Evolutionary conservation across 1,284 basidiomycete genomes (phyloP), one percentile per base, ranked within the genome.

Genomic region (Apiotrichum mycotoxinovorans): DNA sequence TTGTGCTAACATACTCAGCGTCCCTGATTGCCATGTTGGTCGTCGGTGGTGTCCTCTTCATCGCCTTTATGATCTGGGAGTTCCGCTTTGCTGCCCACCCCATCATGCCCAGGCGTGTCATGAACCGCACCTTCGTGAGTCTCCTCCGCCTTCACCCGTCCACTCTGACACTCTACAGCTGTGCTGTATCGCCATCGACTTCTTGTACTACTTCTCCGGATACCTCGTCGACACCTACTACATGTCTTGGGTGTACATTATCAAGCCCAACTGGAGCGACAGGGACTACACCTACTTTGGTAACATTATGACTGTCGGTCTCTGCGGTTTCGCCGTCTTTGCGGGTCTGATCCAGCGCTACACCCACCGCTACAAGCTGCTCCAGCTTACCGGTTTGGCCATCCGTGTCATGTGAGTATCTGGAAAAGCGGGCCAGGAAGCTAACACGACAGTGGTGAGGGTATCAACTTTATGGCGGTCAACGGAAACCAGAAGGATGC

Each of bases 21-120:
- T 75, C 72, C 1, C 68, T 80, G 51, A 79, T 80, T 56, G 76
- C 78, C 53, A 73, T 79, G 71, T 67, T 76, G 46, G 67, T 68
- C 38, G 67, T 77, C 27, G 79, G 78, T 30, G 73, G 70, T 7
- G 50, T 76, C 22, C 59, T 75, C 34, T 71, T 79, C 61, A 66
- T 71, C 57, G 55, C 66, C 17, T 79, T 74, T 52, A 45, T 66
- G 22, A 50, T 74, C 40, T 80, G 72, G 71, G 79, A 80, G 56
- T 60, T 66, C 58, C 67, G 61, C 49, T 71, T 66, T 35, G 71
- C 79, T 15, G 57, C 62, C 15, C 63, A 75, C 61, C 78, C 78
- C 9, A 67, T 79, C 60, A 72, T 77, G 68, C 76, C 75, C 17
- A 63, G 63, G 26, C 70, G 78, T 33, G 69, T 80, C 52, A 65